Evolutionary conservation across 129 eudicot genomes (phyloP).

Genomic region (Oenanthe sinensis): DNA sequence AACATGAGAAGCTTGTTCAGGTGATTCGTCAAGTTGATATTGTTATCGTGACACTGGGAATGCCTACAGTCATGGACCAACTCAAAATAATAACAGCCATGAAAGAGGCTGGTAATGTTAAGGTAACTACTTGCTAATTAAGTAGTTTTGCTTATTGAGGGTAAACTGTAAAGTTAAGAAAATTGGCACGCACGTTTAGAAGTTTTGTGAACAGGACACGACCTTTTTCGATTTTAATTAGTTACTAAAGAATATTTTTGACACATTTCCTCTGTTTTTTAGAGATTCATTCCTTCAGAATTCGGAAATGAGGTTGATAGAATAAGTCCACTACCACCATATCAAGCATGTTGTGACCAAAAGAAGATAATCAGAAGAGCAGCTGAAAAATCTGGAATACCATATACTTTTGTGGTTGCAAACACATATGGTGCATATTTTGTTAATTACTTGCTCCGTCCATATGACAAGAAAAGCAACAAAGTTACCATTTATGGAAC

Average conservation of each 20-base stretch:
- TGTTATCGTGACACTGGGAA: constrained; percentile 22
- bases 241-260: too few species aligned
- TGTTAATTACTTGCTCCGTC: constrained; percentile 23
- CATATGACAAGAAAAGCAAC: background rate
- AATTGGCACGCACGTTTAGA: too few species aligned
- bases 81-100: constrained; percentile 23
- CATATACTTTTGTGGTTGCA: constrained; percentile 24
- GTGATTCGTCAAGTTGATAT: constrained; percentile 20
- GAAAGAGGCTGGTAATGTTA: constrained; percentile 29
- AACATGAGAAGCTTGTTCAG: constrained; percentile 27
- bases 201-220: background rate
- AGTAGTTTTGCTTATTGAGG: too few species aligned
- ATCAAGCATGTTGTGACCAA: constrained; percentile 16
- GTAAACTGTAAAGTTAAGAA: background rate
- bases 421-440: constrained; percentile 22
- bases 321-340: constrained; percentile 17
- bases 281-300: constrained; percentile 38
- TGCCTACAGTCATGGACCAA: constrained; percentile 26
- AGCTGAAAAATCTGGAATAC: constrained; percentile 19
- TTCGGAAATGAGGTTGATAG: constrained; percentile 26
- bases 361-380: constrained; percentile 28
- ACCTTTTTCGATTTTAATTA: background rate
- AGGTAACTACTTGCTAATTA: constrained; percentile 11
- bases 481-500: constrained; percentile 20
- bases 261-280: background rate